These are phyloP conservation scores for Penicillium concentricum DNA, from an alignment of 2,329 filamentous ascomycete species.

Conservation along the genomic window DNA sequence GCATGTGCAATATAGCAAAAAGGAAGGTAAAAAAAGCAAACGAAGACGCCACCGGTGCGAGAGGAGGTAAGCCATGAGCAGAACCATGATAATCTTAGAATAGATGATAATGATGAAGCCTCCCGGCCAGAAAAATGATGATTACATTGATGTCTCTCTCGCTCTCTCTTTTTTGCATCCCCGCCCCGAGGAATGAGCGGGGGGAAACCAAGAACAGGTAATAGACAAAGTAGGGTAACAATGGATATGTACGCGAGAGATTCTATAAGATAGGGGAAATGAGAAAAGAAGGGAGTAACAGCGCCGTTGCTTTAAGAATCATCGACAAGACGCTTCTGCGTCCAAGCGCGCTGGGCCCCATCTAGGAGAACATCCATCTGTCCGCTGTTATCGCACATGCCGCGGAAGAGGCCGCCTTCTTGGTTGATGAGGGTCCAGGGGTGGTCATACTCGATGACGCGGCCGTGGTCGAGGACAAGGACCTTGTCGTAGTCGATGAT, in stretches of 20 bases:
- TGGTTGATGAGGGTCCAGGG: conserved; percentile 77
- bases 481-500: conserved; percentile 99
- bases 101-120: not conserved
- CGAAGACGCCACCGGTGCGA: not conserved
- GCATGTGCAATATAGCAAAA: not conserved
- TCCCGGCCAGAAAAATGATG: not conserved
- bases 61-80: not conserved
- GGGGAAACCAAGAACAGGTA: not conserved
- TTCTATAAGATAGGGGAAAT: conserved; percentile 2
- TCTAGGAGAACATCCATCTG: conserved; percentile 58
- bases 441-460: conserved; percentile 85
- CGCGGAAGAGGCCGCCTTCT: conserved; percentile 63
- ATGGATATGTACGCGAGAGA: conserved; percentile 9
- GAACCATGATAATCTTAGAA: not conserved
- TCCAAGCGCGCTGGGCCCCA: conserved; percentile 53
- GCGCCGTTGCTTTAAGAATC: conserved; percentile 30
- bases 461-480: conserved; percentile 84
- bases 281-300: not conserved
- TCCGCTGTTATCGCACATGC: conserved; percentile 69
- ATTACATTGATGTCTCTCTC: conserved; percentile 5
- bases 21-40: not conserved
- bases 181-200: not conserved
- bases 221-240: conserved; percentile 1
- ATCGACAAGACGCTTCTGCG: conserved; percentile 49
- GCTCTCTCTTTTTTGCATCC: conserved; percentile 1